Evolutionary conservation across 768 basidiomycete species (phyloP), one percentile per base, ranked within the genome.

Genomic region (Collybia mongolica): DNA sequence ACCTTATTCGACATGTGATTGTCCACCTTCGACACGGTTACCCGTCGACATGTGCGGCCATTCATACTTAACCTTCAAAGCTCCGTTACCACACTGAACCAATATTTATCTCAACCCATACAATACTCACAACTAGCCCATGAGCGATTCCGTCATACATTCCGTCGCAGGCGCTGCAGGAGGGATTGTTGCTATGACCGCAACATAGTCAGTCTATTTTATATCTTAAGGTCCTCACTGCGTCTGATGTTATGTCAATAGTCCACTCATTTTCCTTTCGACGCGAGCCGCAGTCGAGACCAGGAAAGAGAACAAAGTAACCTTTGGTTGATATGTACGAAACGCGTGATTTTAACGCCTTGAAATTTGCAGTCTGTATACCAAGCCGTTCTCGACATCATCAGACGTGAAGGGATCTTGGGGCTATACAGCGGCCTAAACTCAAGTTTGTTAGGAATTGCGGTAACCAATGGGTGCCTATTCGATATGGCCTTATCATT

Each of bases 251-350:
- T 39, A 40, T 35, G 11, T 50, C 41, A 15, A 39, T 51, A 97
- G 93, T 63, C 97, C 97, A 6, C 78, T 99, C 29, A 84, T 97
- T 52, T 89, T 93, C 65, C 71, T 98, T 37, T 95, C 92, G 6
- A 98, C 96, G 1, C 82, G 95, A 43, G 92, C 93, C 2, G 96
- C 95, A 6, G 92, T 98, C 3, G 87, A 92, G 57, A 86, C 88
- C 0, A 90, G 86, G 72, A 85, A 79, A 41, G 81, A 88, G 55
- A 70, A 83, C 53, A 43, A 39, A 44, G 43, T 58, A 17, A 48
- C 48, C 36, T 37, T 24, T 41, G 11, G 35, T 28, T 17, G n/a
- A 17, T 39, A 40, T 18, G 43, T 6, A 17, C 7, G 7, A 32
- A 19, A n/a, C 32, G 5, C 12, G 32, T 32, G 11, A 12, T 5